Evolutionary conservation across 2,329 filamentous ascomycete species (phyloP), one percentile per base, ranked within the genome.

Genomic region (Colletotrichum godetiae): DNA sequence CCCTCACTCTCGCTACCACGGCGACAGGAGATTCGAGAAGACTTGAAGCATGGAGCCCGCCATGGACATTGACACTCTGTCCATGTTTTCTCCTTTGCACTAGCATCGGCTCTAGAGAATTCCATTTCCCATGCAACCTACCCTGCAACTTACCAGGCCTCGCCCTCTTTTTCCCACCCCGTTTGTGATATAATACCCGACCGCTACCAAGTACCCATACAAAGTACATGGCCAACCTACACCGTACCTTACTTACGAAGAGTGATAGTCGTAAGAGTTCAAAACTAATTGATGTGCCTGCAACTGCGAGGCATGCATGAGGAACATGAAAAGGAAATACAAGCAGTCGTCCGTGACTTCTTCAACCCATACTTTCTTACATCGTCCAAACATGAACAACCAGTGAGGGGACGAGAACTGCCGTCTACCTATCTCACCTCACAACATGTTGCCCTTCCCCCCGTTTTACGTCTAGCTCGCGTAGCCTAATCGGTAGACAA

Each of bases 1-100:
- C 46, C 53, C 31, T 64, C 59, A 63, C 63, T 64, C 62, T 73
- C 67, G 70, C 67, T 73, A 66, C 71, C 60, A 66, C 61, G 35
- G 66, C 37, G 71, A 73, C 71, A 70, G 53, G 58, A 72, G 53
- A 63, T 63, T 63, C 61, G 60, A 62, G 60, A 53, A 49, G 27
- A 31, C 24, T 31, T 56, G 53, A 37, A 37, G 62, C 61, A 64
- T 56, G 33, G 33, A 57, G 19, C 27, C 27, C 24, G n/a, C n/a
- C 33, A 55, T 42, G 15, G 24, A 37, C 62, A 37, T 56, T 29
- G 62, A 12, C 15, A 57, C 52, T 65, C 33, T 64, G 61, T 49
- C 46, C 42, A 33, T 64, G 49, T 67, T 49, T 59, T 33, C 35
- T 67, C 55, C 24, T 59, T 49, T 58, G 27, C 35, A 52, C 37